These are phyloP conservation scores for Xanthoparmelia taractica DNA, from an alignment of 495 filamentous ascomycete species.

Conservation along the genomic window DNA sequence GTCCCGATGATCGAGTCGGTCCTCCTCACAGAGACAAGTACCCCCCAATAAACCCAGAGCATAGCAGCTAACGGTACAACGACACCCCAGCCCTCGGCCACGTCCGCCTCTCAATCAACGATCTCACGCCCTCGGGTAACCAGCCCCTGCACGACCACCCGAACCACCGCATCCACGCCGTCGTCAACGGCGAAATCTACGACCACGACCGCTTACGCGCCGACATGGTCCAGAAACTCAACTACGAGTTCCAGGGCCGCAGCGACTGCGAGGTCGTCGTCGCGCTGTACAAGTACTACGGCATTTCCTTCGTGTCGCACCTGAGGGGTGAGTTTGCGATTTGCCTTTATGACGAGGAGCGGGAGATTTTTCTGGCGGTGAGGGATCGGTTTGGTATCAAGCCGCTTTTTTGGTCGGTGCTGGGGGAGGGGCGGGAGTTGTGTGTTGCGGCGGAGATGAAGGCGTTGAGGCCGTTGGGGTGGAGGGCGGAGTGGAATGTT, in stretches of 20 bases:
- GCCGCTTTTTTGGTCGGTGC: constrained; percentile 42
- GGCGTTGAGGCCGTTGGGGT: constrained; percentile 39
- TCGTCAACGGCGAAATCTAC: constrained; percentile 52
- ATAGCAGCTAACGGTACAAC: background rate
- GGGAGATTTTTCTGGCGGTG: constrained; percentile 36
- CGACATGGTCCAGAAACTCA: constrained; percentile 25
- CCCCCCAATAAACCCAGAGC: background rate
- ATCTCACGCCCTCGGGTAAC: constrained; percentile 37
- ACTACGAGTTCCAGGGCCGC: constrained; percentile 37
- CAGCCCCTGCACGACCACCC: constrained; percentile 43
- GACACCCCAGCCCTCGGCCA: constrained; percentile 35
- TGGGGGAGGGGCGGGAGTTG: constrained; percentile 30
- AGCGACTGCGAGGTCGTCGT: constrained; percentile 45
- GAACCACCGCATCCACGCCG: constrained; percentile 38
- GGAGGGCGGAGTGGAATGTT: constrained; percentile 45
- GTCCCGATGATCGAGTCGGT: constrained; percentile 35
- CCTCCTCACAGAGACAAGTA: background rate
- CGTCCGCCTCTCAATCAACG: constrained; percentile 45
- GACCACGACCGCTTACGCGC: constrained; percentile 38
- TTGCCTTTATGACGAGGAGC: constrained; percentile 39
- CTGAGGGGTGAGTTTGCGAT: constrained; percentile 47
- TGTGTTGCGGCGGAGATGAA: constrained; percentile 41
- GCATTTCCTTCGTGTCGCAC: constrained; percentile 37
- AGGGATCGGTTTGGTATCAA: constrained; percentile 49
- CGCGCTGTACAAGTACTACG: constrained; percentile 44